phyloP scores from a whole-genome alignment of 345 rosid species.

The Aurinia saxatilis region DNA sequence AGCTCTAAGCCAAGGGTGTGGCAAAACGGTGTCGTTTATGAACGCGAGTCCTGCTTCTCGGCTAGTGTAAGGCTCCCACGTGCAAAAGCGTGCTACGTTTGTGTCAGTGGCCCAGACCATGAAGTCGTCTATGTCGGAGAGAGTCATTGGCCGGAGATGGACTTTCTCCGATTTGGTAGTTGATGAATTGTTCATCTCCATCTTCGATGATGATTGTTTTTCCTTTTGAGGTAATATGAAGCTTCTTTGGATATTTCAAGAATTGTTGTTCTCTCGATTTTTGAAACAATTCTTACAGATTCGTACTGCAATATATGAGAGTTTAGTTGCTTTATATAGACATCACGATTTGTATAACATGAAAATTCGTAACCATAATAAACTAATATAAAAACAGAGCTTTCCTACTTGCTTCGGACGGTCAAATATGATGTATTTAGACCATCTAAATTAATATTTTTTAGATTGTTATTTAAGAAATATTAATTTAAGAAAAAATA shows the following conservation, averaged over 20 bases:
- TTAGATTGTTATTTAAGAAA: no score
- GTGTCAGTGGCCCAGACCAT: conserved; percentile 62
- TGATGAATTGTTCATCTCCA: conserved; percentile 15
- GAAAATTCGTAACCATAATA: not conserved
- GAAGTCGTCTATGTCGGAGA: conserved; percentile 48
- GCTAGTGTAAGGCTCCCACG: conserved; percentile 45
- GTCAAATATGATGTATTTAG: no score
- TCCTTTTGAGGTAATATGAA: not conserved
- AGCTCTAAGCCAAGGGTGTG: conserved; percentile 61
- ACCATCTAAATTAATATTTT: no score
- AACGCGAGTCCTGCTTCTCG: conserved; percentile 38
- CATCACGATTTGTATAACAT: not conserved
- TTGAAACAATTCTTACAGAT: not conserved
- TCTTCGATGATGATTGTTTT: not conserved
- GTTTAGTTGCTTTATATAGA: not conserved
- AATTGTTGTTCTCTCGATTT: not conserved
- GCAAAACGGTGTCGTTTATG: conserved; percentile 24
- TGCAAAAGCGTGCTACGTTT: conserved; percentile 43
- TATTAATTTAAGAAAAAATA: no score
- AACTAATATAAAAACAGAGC: not conserved
- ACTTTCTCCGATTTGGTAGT: conserved; percentile 2
- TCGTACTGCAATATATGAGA: not conserved
- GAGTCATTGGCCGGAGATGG: conserved; percentile 37
- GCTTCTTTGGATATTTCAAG: not conserved
- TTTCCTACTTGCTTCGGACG: not conserved